phyloP scores from a whole-genome alignment of 2,329 filamentous ascomycete genomes.

The Hymenoscyphus fraxineus region DNA sequence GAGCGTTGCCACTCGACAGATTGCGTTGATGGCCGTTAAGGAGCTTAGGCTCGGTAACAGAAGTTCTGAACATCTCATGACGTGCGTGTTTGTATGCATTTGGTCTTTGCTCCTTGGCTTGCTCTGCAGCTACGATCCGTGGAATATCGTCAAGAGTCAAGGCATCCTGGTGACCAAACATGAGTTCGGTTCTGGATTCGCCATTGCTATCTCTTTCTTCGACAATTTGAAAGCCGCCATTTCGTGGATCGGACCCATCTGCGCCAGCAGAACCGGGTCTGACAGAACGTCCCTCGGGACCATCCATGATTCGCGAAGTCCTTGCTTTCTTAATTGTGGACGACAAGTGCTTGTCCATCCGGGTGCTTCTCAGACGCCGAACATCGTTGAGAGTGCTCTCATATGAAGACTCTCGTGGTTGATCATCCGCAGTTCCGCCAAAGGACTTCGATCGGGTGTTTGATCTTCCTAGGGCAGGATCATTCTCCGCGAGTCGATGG shows the following conservation, averaged over 20 bases:
- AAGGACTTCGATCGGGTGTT: conserved; percentile 73
- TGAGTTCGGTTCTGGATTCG: conserved; percentile 70
- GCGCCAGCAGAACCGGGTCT: conserved; percentile 70
- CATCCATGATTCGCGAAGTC: conserved; percentile 89
- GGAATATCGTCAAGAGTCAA: conserved; percentile 95
- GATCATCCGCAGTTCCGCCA: conserved; percentile 57
- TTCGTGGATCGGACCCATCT: conserved; percentile 50
- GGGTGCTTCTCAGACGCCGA: conserved; percentile 82
- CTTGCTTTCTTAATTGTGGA: conserved; percentile 88
- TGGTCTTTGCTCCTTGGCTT: conserved; percentile 84
- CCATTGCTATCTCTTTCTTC: conserved; percentile 70
- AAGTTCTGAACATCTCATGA: conserved; percentile 59
- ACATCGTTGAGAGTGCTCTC: conserved; percentile 97
- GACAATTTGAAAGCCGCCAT: conserved; percentile 69
- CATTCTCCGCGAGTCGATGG: conserved; percentile 49
- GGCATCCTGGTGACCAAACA: conserved; percentile 86
- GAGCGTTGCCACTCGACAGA: conserved; percentile 54
- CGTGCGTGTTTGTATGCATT: conserved; percentile 74
- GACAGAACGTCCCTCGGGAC: conserved; percentile 64
- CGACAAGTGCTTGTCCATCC: conserved; percentile 90
- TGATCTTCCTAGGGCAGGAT: conserved; percentile 54
- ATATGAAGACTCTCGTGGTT: conserved; percentile 69
- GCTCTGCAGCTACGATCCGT: conserved; percentile 90
- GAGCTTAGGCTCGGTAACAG: conserved; percentile 58
- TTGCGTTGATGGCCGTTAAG: conserved; percentile 67